Evolutionary conservation across 2,329 filamentous ascomycete genomes (phyloP).

Genomic region (Rhytidhysteron rufulum): DNA sequence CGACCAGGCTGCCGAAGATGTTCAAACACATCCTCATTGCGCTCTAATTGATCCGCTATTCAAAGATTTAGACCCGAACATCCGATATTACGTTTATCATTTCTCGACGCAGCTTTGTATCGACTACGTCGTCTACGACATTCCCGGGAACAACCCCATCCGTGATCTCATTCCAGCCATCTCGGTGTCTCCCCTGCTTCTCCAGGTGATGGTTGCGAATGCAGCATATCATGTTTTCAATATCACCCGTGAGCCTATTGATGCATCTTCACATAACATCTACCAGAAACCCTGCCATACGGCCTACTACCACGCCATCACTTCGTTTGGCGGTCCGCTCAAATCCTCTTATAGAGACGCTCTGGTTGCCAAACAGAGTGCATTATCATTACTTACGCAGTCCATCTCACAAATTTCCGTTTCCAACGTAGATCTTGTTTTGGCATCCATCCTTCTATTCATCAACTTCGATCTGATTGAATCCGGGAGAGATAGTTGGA

Average conservation of each 20-base stretch:
- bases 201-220: conserved; percentile 46
- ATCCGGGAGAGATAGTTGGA: conserved; percentile 50
- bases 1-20: conserved; percentile 6
- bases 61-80: conserved; percentile 48
- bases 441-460: conserved; percentile 47
- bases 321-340: conserved; percentile 34
- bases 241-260: conserved; percentile 32
- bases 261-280: conserved; percentile 27
- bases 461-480: conserved; percentile 50
- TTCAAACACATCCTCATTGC: conserved; percentile 31
- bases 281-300: conserved; percentile 28
- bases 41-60: conserved; percentile 53
- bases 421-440: conserved; percentile 37
- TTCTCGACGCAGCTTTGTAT: conserved; percentile 50
- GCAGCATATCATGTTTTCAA: conserved; percentile 47
- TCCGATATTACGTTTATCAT: conserved; percentile 48
- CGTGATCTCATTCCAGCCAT: conserved; percentile 47
- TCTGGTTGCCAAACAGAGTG: conserved; percentile 47
- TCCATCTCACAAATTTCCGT: conserved; percentile 23
- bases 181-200: conserved; percentile 41
- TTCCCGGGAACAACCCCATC: conserved; percentile 45
- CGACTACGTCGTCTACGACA: conserved; percentile 50
- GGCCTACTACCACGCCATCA: conserved; percentile 33
- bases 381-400: conserved; percentile 41
- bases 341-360: conserved; percentile 31